Evolutionary conservation across 2,329 filamentous ascomycete species (phyloP), one percentile per base, ranked within the genome.

Genomic region (Claviceps sp.): DNA sequence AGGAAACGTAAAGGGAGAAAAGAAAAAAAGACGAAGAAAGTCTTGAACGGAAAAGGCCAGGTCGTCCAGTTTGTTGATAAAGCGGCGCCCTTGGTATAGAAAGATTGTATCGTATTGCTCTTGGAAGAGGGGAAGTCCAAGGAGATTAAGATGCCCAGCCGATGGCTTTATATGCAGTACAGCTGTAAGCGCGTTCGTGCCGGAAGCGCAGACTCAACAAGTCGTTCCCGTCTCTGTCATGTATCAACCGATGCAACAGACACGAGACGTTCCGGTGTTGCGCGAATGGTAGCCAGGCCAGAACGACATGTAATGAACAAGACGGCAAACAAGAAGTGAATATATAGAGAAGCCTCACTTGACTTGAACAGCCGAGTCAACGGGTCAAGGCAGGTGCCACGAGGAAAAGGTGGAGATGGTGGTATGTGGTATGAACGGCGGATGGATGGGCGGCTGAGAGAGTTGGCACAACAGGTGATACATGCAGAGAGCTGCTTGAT

Each of bases 311-410:
- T 34, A 34, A 34, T 34, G 30, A 34, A 34, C 30, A 34, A 24
- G 19, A 10, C n/a, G n/a, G 16, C 2, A 41, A 41, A 37, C 22
- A 26, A 34, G 26, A 13, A 13, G 16, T 24, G 17, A 34, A 14
- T 16, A 17, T 16, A 46, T 1, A 13, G 24, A 42, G 50, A 56
- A 56, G 52, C 50, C 49, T 19, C 58, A 58, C 62, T 65, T 61
- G 66, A 22, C 30, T 34, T 40, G n/a, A 17, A 73, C 68, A 66
- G 66, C 73, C 74, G 72, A 75, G 65, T 72, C 65, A 75, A 75
- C 70, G 70, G 71, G 68, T 75, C 71, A 71, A 71, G 64, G 59
- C n/a, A 38, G 22, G 47, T 38, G 13, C 13, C 34, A 39, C 19
- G 13, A 42, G 8, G 41, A 19, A 39, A 22, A 30, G 8, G 13